Percentiles rank a stretch among this genome's conserved stretches.
These are phyloP conservation scores for Naganishia kalamii DNA, from an alignment of 768 basidiomycete genomes.

Conservation along the genomic window DNA sequence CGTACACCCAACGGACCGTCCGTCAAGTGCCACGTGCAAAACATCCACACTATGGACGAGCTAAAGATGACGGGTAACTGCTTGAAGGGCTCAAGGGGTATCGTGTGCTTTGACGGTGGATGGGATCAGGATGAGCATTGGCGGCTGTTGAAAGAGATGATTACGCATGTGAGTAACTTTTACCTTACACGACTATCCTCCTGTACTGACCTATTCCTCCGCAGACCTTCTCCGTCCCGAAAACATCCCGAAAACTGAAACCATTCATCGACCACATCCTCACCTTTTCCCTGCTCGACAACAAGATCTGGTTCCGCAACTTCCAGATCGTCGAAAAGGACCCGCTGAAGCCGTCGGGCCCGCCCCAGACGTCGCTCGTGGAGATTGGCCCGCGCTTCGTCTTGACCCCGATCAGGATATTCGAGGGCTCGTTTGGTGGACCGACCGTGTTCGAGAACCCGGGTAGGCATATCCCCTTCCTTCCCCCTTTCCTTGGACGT, in stretches of 20 bases:
- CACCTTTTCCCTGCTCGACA: constrained; percentile 89
- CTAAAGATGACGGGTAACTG: constrained; percentile 99
- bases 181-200: no score
- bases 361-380: constrained; percentile 76
- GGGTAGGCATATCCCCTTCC: constrained; percentile 54
- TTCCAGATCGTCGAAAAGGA: constrained; percentile 98
- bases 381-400: constrained; percentile 98
- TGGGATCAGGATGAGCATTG: constrained; percentile 82
- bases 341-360: constrained; percentile 75
- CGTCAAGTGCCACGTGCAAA: constrained; percentile 95
- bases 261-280: constrained; percentile 97
- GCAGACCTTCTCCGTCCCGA: constrained; percentile 91
- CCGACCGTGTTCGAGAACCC: constrained; percentile 93
- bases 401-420: constrained; percentile 91
- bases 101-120: constrained; percentile 82
- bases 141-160: constrained; percentile 76
- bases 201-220: not conserved
- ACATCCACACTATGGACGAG: constrained; percentile 99
- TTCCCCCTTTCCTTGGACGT: not conserved
- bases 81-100: constrained; percentile 84
- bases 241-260: constrained; percentile 81
- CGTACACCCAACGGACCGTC: constrained; percentile 97
- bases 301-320: constrained; percentile 98
- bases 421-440: constrained; percentile 93
- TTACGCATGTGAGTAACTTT: constrained; percentile 41